Percentiles rank a stretch among this genome's conserved stretches.
phyloP scores from a whole-genome alignment of 257 asterid species.

The Echites panduratus region DNA sequence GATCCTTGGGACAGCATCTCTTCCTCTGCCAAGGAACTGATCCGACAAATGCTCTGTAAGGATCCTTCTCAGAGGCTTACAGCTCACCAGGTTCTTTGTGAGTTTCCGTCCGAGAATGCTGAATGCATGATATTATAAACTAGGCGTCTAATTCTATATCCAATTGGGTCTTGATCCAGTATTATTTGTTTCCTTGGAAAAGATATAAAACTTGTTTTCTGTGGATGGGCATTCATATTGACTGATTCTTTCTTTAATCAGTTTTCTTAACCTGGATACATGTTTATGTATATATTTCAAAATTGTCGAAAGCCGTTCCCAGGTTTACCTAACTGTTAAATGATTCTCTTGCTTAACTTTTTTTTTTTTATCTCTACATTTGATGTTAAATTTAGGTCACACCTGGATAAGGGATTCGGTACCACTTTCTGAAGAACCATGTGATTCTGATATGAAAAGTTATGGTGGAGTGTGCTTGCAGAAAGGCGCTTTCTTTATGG shows the following conservation, averaged over 20 bases:
- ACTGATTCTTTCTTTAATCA: background rate
- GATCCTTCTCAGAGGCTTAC: constrained; percentile 61
- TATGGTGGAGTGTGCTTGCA: constrained; percentile 16
- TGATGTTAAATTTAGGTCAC: constrained; percentile 37
- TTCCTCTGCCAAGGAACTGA: constrained; percentile 57
- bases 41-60: constrained; percentile 60
- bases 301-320: background rate
- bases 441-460: constrained; percentile 17
- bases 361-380: background rate
- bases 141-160: background rate
- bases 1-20: constrained; percentile 56
- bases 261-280: background rate
- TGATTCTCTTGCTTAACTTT: background rate
- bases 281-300: background rate
- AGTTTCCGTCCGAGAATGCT: background rate
- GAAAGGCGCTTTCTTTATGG: constrained; percentile 28
- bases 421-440: constrained; percentile 16
- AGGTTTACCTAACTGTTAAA: background rate
- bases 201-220: background rate
- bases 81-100: constrained; percentile 68
- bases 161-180: background rate
- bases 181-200: background rate
- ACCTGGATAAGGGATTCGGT: constrained; percentile 41
- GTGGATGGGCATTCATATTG: background rate
- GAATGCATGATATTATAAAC: background rate